These are phyloP conservation scores for Holtermanniella nyarrowii DNA, from an alignment of 768 basidiomycete genomes.

Conservation along the genomic window DNA sequence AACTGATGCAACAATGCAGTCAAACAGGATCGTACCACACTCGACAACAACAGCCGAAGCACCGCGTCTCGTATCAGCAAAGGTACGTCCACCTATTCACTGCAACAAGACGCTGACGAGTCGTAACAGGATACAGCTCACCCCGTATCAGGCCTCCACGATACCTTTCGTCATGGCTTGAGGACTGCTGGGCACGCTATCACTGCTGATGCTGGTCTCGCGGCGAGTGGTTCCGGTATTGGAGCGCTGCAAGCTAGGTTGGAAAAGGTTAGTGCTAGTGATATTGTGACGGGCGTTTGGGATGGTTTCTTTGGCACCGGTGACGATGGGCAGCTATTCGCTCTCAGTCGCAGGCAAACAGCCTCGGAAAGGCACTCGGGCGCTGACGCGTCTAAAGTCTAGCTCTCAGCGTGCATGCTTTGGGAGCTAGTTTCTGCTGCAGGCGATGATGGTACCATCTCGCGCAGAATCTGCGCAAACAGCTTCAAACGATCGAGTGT, in stretches of 20 bases:
- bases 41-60: conserved; percentile 18
- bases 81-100: conserved; percentile 29
- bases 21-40: conserved; percentile 17
- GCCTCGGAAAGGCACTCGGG: too few relatives aligned
- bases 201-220: conserved; percentile 56
- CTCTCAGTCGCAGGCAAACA: too few relatives aligned
- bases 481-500: too few relatives aligned
- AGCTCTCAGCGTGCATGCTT: too few relatives aligned
- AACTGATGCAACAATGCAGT: too few relatives aligned
- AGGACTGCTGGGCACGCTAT: conserved; percentile 48
- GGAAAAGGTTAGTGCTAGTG: conserved; percentile 57
- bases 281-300: too few relatives aligned
- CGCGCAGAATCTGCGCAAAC: too few relatives aligned
- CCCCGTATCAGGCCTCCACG: conserved; percentile 66
- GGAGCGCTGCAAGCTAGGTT: conserved; percentile 59
- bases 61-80: conserved; percentile 24
- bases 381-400: too few relatives aligned
- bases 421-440: too few relatives aligned
- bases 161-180: conserved; percentile 74
- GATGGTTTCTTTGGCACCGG: too few relatives aligned
- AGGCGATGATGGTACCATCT: too few relatives aligned
- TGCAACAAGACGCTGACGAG: not conserved
- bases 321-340: too few relatives aligned
- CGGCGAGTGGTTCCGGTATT: conserved; percentile 35
- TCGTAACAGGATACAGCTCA: conserved; percentile 30